Conservation (phyloP, 164 flowering plant species). For the Amborella trichopoda region DNA sequence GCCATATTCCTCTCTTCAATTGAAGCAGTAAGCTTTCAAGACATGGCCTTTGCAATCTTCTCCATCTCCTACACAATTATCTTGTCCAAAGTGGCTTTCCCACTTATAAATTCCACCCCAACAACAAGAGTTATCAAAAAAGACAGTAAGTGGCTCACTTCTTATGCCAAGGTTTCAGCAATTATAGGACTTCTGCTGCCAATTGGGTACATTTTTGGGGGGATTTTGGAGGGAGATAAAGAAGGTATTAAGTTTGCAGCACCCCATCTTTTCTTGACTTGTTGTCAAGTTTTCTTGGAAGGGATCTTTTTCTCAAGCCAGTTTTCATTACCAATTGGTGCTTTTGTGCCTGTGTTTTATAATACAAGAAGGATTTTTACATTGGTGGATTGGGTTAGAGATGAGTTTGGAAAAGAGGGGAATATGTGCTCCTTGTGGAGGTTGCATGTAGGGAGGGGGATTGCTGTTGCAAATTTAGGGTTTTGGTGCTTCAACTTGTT, state of each 20-base stretch:
- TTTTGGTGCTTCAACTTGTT: constrained; percentile 72
- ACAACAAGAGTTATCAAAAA: constrained; percentile 23
- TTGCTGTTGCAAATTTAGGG: constrained; percentile 55
- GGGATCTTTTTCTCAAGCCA: constrained; percentile 25
- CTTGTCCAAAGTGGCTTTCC: constrained; percentile 19
- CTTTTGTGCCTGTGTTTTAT: constrained; percentile 55
- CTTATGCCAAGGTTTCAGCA: constrained; percentile 32
- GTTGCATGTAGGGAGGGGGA: constrained; percentile 36
- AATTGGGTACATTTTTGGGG: constrained; percentile 52
- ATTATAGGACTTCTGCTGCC: constrained; percentile 54
- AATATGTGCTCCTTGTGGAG: constrained; percentile 26
- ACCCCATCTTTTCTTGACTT: constrained; percentile 55
- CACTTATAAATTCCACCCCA: not conserved
- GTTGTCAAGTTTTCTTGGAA: constrained; percentile 65
- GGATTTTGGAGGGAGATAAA: constrained; percentile 45
- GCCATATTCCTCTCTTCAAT: constrained; percentile 22
- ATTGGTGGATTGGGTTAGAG: constrained; percentile 43
- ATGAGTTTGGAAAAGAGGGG: constrained; percentile 32
- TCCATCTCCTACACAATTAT: constrained; percentile 20
- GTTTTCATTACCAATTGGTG: constrained; percentile 47
- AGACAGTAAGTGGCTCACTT: constrained; percentile 18
- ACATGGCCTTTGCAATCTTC: constrained; percentile 22
- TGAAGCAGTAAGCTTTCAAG: constrained; percentile 28
- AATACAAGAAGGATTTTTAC: constrained; percentile 53
- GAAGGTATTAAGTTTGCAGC: constrained; percentile 53